phyloP scores from a whole-genome alignment of 176 grass and related monocot species.

The Microstegium vimineum region DNA sequence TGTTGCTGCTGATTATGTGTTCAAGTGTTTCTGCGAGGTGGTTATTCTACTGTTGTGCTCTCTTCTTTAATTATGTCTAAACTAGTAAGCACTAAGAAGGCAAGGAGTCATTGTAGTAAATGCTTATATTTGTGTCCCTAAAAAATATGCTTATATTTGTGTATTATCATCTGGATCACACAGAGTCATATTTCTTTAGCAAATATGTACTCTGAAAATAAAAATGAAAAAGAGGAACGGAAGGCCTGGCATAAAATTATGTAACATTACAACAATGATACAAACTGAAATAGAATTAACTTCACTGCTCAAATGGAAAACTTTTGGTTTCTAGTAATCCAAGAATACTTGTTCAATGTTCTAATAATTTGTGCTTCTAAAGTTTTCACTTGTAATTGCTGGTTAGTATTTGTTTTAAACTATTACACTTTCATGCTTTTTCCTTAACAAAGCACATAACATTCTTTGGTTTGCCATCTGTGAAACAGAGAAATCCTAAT shows the following conservation, averaged over 20 bases:
- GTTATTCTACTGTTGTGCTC: constrained; percentile 12
- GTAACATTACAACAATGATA: not conserved
- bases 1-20: constrained; percentile 88
- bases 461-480: constrained; percentile 14
- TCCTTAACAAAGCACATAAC: constrained; percentile 11
- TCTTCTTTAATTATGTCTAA: not conserved
- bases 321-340: not conserved
- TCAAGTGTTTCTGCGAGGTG: constrained; percentile 97
- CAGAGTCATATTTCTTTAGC: not conserved
- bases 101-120: not conserved
- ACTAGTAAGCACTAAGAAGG: not conserved
- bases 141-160: too few species aligned
- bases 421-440: constrained; percentile 1
- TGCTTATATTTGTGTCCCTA: not conserved
- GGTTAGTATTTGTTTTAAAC: not conserved
- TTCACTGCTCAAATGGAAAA: not conserved
- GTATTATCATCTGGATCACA: not conserved
- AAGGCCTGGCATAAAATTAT: not conserved
- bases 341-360: not conserved
- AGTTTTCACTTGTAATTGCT: constrained; percentile 3
- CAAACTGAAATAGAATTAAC: not conserved
- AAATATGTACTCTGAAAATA: not conserved
- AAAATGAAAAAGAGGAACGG: not conserved
- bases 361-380: not conserved
- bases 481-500: constrained; percentile 73